phyloP scores from a whole-genome alignment of 768 basidiomycete species.

The Tephrocybe sp. region DNA sequence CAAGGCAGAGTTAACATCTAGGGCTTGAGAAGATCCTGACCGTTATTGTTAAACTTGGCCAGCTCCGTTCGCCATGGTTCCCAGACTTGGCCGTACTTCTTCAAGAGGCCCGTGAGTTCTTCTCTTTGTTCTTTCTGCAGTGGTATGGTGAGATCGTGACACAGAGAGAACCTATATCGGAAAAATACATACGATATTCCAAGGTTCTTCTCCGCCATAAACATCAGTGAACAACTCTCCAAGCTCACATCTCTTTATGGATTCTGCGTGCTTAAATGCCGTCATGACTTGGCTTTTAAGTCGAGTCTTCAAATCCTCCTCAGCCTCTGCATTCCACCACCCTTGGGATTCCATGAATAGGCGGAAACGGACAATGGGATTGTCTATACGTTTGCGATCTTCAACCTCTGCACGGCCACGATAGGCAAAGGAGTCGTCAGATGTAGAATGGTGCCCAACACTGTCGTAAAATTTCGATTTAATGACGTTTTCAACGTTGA shows the following conservation, averaged over 20 bases:
- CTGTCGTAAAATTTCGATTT: too few relatives aligned
- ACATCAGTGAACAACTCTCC: conserved; percentile 83
- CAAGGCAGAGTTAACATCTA: neutral
- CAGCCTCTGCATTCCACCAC: conserved; percentile 82
- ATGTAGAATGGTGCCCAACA: conserved; percentile 93
- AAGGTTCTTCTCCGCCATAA: conserved; percentile 81
- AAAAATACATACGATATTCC: conserved; percentile 67
- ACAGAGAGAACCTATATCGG: neutral
- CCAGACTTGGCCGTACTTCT: conserved; percentile 85
- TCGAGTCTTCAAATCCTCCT: conserved; percentile 64
- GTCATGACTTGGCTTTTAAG: conserved; percentile 73
- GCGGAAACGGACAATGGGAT: conserved; percentile 84
- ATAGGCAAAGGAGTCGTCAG: conserved; percentile 95
- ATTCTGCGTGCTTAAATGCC: conserved; percentile 77
- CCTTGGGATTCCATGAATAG: conserved; percentile 76
- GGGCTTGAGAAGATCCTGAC: conserved; percentile 49
- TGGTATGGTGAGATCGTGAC: neutral
- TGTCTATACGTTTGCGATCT: conserved; percentile 87
- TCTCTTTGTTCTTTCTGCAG: conserved; percentile 77
- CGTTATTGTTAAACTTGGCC: conserved; percentile 70
- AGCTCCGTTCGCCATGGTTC: conserved; percentile 84
- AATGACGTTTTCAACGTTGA: too few relatives aligned
- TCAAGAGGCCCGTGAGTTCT: conserved; percentile 69
- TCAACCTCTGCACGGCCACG: conserved; percentile 87
- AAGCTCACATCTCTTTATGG: conserved; percentile 64